Evolutionary conservation across 331 rosid genomes (phyloP).

Genomic region (Erythrophleum ivorense): DNA sequence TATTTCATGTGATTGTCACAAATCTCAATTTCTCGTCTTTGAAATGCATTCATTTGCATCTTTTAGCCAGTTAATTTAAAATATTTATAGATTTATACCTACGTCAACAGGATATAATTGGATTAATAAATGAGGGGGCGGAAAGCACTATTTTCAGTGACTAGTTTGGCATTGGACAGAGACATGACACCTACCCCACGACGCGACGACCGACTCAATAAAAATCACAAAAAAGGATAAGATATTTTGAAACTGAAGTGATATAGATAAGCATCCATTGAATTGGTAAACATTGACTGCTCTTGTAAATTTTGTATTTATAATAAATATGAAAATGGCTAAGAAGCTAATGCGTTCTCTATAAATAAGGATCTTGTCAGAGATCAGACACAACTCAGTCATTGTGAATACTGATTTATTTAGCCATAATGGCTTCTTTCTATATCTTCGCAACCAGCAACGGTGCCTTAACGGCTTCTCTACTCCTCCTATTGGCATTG

Average conservation of each 20-base stretch:
- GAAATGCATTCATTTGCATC: not conserved
- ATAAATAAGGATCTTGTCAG: not conserved
- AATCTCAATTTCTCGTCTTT: not conserved
- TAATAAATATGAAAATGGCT: not conserved
- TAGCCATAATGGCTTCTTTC: constrained; percentile 23
- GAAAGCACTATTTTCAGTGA: not conserved
- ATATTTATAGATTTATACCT: not conserved
- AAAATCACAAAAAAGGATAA: not conserved
- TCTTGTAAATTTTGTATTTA: not conserved
- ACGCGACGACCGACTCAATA: not conserved
- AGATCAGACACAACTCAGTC: not conserved
- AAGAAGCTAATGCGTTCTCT: not conserved
- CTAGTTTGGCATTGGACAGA: not conserved
- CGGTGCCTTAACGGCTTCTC: constrained; percentile 1
- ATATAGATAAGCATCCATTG: constrained; percentile 1
- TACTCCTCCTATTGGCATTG: not conserved
- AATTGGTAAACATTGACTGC: constrained; percentile 27
- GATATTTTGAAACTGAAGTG: not conserved
- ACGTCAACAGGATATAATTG: not conserved
- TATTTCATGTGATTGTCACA: not conserved
- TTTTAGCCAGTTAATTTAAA: not conserved
- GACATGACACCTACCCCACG: not conserved
- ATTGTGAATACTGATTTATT: not conserved
- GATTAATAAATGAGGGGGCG: not conserved
- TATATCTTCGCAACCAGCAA: not conserved